Conservation (phyloP, 306 rosid genomes). For the Begonia fuchsioides region DNA sequence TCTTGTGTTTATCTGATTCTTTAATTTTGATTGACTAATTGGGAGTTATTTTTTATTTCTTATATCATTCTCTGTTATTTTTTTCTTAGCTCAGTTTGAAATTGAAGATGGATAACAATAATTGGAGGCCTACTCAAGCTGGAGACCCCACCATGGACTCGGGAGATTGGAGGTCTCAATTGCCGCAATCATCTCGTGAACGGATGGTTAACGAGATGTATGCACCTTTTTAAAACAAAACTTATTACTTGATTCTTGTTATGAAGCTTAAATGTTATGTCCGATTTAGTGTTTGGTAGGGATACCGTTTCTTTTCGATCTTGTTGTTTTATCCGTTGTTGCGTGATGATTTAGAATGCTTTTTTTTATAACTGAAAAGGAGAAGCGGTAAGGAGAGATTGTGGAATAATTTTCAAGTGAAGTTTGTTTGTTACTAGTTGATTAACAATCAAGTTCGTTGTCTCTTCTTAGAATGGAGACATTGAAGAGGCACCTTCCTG, state of each 20-base stretch:
- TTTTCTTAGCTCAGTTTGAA: slow-evolving; percentile 3
- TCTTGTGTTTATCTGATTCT: too few relatives aligned
- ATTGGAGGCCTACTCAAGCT: slow-evolving; percentile 30
- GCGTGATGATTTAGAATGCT: too few relatives aligned
- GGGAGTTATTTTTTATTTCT: too few relatives aligned
- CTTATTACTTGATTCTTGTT: not conserved
- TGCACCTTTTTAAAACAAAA: not conserved
- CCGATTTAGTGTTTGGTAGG: too few relatives aligned
- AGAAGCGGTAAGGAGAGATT: not conserved
- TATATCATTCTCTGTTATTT: not conserved
- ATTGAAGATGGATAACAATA: slow-evolving; percentile 23
- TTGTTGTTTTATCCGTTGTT: too few relatives aligned
- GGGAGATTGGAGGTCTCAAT: slow-evolving; percentile 16
- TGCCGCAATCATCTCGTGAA: slow-evolving; percentile 8
- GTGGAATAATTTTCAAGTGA: not conserved
- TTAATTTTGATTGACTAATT: too few relatives aligned
- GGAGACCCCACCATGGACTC: slow-evolving; percentile 17
- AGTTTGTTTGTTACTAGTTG: not conserved
- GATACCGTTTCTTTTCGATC: too few relatives aligned
- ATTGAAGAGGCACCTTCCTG: slow-evolving; percentile 50
- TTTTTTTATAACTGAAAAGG: too few relatives aligned
- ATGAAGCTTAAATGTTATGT: not conserved
- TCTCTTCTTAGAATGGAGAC: slow-evolving; percentile 45
- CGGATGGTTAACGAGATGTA: slow-evolving; percentile 13
- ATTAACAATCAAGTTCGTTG: not conserved